Base-by-base conservation (phyloP, 805 yeast genomes). In the Suhomyces pyralidae region DNA sequence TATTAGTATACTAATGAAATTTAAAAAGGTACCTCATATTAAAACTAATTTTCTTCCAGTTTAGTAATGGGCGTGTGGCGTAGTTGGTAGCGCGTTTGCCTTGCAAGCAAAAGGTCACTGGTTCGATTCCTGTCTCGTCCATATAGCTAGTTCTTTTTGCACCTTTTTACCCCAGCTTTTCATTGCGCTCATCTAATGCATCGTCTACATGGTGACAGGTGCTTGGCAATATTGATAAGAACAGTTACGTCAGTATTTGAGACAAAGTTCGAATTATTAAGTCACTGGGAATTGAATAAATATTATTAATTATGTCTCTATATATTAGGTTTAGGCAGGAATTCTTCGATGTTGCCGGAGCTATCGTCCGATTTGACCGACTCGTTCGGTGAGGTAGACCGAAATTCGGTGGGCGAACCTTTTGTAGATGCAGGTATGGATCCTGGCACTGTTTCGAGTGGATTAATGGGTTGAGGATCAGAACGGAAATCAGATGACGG, bases 71-170 rank as follows among this genome's bases (percentile, higher is more conserved):
- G 87, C 86, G 84, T 80, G 85, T 83, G 85, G 88, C 86, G 86
- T 80, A 83, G 88, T 82, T 83, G 88, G 88, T 83, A 83, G 86
- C 86, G 86, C 87, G 86, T 78, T 76, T 78, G 83, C 87, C 83
- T 82, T 82, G 87, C 87, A 83, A 80, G 88, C 81, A 75, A 77
- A 78, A 83, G 88, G 88, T 82, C 88, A 80, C 74, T 78, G 86
- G 87, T 83, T 83, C 87, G 85, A 83, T 70, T 82, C 87, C 87
- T 79, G 82, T 80, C 85, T 80, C 84, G 86, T 83, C 87, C 86
- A 82, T 52, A 65, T 67, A 51, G 2, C 26, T 24, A n/a, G n/a
- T 3, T 25, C 1, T 25, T 26, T 9, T 56, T 54, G 7, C 25
- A 22, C 4, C 57, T 51, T 28, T 45, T 54, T 54, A 28, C 32